A percentile compares a stretch with the other conserved stretches of the same genome.
Conservation (phyloP, 129 eudicot species). For the Deinandra increscens region DNA sequence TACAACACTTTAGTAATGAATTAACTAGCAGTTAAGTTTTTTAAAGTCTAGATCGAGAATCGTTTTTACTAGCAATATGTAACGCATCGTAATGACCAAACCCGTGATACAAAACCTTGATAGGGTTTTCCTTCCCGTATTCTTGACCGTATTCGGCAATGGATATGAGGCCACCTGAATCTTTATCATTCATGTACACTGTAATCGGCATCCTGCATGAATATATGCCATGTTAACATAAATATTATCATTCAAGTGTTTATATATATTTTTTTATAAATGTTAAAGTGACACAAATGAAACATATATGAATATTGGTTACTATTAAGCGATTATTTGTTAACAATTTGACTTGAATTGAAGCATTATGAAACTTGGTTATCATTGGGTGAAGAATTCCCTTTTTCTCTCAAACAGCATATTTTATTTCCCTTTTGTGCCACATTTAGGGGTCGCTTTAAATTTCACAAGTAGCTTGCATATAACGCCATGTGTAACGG, state of each 20-base stretch:
- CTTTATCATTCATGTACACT: slow-evolving; percentile 77
- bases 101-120: slow-evolving; percentile 77
- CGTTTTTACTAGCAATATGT: slow-evolving; percentile 50
- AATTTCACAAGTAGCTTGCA: no score
- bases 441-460: background rate
- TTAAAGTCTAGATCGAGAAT: slow-evolving; percentile 61
- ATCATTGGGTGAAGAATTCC: no score
- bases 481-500: no score
- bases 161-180: slow-evolving; percentile 78
- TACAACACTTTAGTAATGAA: slow-evolving; percentile 6
- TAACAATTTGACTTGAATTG: no score
- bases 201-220: slow-evolving; percentile 88
- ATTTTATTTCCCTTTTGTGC: slow-evolving; percentile 2
- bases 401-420: background rate
- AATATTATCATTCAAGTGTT: no score
- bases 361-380: no score
- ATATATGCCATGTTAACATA: background rate
- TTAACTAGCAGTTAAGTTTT: slow-evolving; percentile 15
- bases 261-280: no score
- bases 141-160: slow-evolving; percentile 97
- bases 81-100: slow-evolving; percentile 95
- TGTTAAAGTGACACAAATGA: no score
- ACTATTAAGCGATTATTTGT: no score
- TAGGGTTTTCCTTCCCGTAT: slow-evolving; percentile 73
- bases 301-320: no score